These are phyloP conservation scores for Aspergillus costaricaensis DNA, from an alignment of 2,329 filamentous ascomycete genomes.

Conservation along the genomic window DNA sequence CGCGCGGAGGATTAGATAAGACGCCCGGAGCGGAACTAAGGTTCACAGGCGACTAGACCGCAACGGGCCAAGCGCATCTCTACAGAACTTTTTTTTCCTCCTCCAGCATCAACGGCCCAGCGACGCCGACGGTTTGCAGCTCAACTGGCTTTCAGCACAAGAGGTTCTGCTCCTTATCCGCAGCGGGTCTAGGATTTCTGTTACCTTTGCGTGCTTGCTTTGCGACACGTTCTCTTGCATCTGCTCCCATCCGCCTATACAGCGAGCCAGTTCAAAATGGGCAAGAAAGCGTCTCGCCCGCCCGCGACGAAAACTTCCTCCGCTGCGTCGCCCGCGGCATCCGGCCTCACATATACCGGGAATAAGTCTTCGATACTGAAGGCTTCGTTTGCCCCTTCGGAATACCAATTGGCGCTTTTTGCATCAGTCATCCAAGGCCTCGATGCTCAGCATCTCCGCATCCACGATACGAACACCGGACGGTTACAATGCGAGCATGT, in stretches of 20 bases:
- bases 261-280: conserved; percentile 40
- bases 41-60: conserved; percentile 26
- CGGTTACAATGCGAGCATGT: conserved; percentile 54
- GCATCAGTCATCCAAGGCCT: conserved; percentile 57
- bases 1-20: conserved; percentile 36
- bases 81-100: conserved; percentile 48
- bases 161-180: conserved; percentile 20
- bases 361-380: conserved; percentile 52
- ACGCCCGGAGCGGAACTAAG: conserved; percentile 17
- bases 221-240: conserved; percentile 7
- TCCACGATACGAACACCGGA: conserved; percentile 54
- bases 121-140: conserved; percentile 28
- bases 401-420: conserved; percentile 55
- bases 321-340: conserved; percentile 40
- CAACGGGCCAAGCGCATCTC: conserved; percentile 36
- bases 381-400: conserved; percentile 53
- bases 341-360: conserved; percentile 38
- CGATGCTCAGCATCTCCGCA: conserved; percentile 54
- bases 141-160: conserved; percentile 22
- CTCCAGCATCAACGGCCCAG: conserved; percentile 31
- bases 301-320: conserved; percentile 49
- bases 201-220: conserved; percentile 5
- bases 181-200: conserved; percentile 13
- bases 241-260: conserved; percentile 4
- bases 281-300: conserved; percentile 47